Evolutionary conservation across 306 rosid species (phyloP), one percentile per base, ranked within the genome.

Genomic region (Acmispon strigosus): DNA sequence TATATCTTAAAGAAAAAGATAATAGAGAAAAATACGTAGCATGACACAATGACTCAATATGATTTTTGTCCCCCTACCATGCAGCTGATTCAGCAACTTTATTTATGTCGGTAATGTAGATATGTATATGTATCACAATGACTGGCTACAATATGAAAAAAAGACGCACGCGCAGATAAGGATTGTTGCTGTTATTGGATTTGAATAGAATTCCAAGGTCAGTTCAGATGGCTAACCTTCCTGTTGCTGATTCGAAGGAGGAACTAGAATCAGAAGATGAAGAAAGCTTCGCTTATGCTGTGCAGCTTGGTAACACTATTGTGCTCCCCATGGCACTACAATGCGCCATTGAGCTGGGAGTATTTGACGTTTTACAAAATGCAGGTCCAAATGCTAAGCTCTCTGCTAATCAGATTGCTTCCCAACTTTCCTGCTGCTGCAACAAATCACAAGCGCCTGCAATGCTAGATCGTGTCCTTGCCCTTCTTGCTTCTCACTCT

Each of bases 391-490:
- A 6, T 8, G 76, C 74, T 5, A 13, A 37, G 10, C 82, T 89
- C 44, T 83, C 92, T 0, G 43, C 87, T 0, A 3, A 63, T 0
- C 81, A 87, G 12, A 85, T 89, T 8, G 85, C 82, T 4, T 51
- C 85, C 0, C 70, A 69, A 27, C 32, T 90, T 57, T 27, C 75
- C n/a, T n/a, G n/a, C n/a, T n/a, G n/a, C 0, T 50, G 80, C 20
- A 45, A 8, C 2, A 87, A 90, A 66, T 71, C 82, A 0, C 63
- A 85, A 3, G 87, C 90, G 0, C 37, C 86, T 0, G 2, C 49
- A 18, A 81, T 89, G 90, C 7, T 90, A 3, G 93, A 90, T 6
- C 84, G 91, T 2, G 32, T 90, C 1, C 87, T 88, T 16, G 27
- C 76, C 49, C 87, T 89, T 16, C 70, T 89, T 12, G 64, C 80